Conservation (phyloP, 73 alveolate species). For the Tetrahymena borealis region DNA sequence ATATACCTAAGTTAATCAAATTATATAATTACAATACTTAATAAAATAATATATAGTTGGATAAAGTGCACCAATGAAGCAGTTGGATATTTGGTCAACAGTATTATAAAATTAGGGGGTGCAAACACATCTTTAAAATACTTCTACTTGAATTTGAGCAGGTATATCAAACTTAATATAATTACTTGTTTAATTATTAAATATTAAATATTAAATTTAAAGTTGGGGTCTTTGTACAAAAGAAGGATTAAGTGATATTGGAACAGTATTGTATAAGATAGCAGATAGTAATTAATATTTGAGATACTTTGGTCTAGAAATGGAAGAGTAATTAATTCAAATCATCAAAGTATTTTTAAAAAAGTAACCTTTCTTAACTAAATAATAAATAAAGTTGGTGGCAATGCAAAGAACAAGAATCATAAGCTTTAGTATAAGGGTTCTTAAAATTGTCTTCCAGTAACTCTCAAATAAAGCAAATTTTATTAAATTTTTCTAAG, state of each 20-base stretch:
- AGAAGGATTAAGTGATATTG: not conserved
- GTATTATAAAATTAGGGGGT: not conserved
- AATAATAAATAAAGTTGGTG: not conserved
- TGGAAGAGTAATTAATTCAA: not conserved
- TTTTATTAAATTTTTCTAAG: not conserved
- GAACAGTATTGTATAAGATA: not conserved
- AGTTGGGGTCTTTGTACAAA: not conserved
- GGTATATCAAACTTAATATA: not conserved
- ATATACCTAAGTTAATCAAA: no score
- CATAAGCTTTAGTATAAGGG: not conserved
- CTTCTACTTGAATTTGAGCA: not conserved
- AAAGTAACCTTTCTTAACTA: no score
- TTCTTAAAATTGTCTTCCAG: not conserved
- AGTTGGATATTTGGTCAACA: not conserved
- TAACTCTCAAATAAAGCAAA: not conserved
- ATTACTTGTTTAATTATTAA: not conserved
- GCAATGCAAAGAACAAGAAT: not conserved
- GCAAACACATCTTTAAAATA: not conserved
- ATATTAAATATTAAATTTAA: no score
- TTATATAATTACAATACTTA: no score
- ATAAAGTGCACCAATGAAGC: not conserved
- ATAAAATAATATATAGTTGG: no score
- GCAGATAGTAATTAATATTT: not conserved
- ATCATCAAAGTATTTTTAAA: not conserved
- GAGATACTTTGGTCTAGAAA: not conserved